Base-by-base conservation (phyloP, 371 early-diverging fungal genomes). In the Funneliformis caledonium region DNA sequence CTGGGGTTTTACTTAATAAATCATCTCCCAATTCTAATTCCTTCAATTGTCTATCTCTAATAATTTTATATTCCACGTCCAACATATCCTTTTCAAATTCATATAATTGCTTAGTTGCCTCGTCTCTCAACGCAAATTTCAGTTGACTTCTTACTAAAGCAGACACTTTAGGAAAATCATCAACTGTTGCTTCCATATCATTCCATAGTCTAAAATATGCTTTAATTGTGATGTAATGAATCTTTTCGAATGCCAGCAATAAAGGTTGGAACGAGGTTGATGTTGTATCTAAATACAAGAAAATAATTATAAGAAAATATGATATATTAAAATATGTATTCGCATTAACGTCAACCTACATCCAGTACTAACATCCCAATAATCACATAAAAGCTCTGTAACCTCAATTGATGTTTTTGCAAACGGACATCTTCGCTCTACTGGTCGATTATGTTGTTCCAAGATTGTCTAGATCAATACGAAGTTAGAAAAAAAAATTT, bases 21-120 rank as follows among this genome's bases (percentile, higher is more conserved):
- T 89, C 92, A 80, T 93, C 93, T 4, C 91, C 93, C 83, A 88
- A 87, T 83, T 93, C 94, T 1, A 93, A 83, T 68, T 93, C 93
- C 81, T 91, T 92, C 12, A 93, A 82, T 81, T 92, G 88, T 64
- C 93, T 82, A 82, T 93, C 92, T 14, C 92, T 85, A 43, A 94
- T 90, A 1, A 88, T 84, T 68, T 86, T 83, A 80, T 92, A 93
- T 14, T 92, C 89, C n/a, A 89, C 89, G 0, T 88, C 87, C 45
- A 92, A 78, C 91, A 94, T 92, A 65, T 85, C 88, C 8, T 86
- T 85, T 64, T 91, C 90, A 83, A 93, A 94, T 33, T 86, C 88
- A 37, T 75, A 82, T 14, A 89, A 82, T 61, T 86, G 86, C 50
- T 84, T 86, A 19, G 83, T 81, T 1, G 85, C 85, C 6, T 85